Percentiles rank a stretch among this genome's conserved stretches.
Conservation (phyloP, 768 basidiomycete species). For the Amanita rimosa region DNA sequence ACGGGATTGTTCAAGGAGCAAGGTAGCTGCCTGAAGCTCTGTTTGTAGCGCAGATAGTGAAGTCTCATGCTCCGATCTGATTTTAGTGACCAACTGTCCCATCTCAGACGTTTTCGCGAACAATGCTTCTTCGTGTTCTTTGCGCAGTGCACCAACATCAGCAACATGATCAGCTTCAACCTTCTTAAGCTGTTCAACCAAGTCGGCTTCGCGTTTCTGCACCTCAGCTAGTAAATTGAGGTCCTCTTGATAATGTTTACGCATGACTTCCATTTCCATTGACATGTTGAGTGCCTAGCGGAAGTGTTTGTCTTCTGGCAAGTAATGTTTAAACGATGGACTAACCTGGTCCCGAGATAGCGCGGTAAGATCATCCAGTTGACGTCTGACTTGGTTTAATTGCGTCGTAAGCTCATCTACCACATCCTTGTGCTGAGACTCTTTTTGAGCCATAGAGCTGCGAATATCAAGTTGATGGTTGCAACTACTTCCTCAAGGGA, state of each 20-base stretch:
- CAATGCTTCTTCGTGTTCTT: constrained; percentile 34
- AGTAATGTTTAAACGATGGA: constrained; percentile 4
- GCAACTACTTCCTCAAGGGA: background rate
- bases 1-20: constrained; percentile 33
- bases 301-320: background rate
- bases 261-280: constrained; percentile 69
- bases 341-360: constrained; percentile 79
- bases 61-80: constrained; percentile 40
- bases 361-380: constrained; percentile 72
- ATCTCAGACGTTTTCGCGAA: constrained; percentile 28
- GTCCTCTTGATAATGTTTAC: constrained; percentile 44
- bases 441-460: constrained; percentile 97
- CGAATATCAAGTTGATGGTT: constrained; percentile 6
- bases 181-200: constrained; percentile 38
- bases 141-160: constrained; percentile 36
- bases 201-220: constrained; percentile 42
- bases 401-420: constrained; percentile 65
- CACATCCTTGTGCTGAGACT: constrained; percentile 75
- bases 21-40: constrained; percentile 32
- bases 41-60: constrained; percentile 25
- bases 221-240: constrained; percentile 42
- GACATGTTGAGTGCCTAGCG: constrained; percentile 77
- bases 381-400: constrained; percentile 56
- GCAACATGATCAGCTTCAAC: constrained; percentile 38
- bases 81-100: constrained; percentile 31